Evolutionary conservation across 805 yeast genomes (phyloP).

Genomic region (Candida nemodendra): DNA sequence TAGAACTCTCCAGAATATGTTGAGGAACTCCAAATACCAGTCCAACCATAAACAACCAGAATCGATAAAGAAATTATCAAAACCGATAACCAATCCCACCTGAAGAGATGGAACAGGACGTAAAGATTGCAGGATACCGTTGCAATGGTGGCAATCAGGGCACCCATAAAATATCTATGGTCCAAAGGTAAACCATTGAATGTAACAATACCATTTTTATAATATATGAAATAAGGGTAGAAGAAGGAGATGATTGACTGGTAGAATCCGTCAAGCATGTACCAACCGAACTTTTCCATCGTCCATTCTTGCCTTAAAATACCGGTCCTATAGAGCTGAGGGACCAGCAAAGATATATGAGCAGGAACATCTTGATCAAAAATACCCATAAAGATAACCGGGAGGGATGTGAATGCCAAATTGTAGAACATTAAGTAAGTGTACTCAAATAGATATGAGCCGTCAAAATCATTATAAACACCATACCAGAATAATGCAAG

Average conservation of each 20-base stretch:
- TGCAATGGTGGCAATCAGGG: constrained; percentile 63
- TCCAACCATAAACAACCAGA: constrained; percentile 66
- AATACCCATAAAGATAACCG: constrained; percentile 74
- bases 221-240: constrained; percentile 63
- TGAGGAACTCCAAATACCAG: constrained; percentile 73
- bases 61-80: constrained; percentile 58
- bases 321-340: constrained; percentile 73
- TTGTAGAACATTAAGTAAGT: constrained; percentile 79
- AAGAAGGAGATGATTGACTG: constrained; percentile 72
- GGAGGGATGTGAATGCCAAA: constrained; percentile 79
- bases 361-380: constrained; percentile 80
- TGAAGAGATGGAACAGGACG: constrained; percentile 62
- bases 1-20: constrained; percentile 56
- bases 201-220: constrained; percentile 42
- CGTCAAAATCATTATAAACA: constrained; percentile 71
- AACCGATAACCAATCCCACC: constrained; percentile 79
- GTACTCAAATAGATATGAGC: constrained; percentile 74
- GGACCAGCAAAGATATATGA: constrained; percentile 65
- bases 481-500: constrained; percentile 80
- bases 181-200: constrained; percentile 50
- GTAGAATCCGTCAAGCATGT: constrained; percentile 75
- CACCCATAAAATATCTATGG: constrained; percentile 74
- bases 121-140: constrained; percentile 66
- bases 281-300: constrained; percentile 63
- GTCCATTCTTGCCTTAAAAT: constrained; percentile 72